Evolutionary conservation across 495 filamentous ascomycete genomes (phyloP).

Genomic region (Apodospora peruviana): DNA sequence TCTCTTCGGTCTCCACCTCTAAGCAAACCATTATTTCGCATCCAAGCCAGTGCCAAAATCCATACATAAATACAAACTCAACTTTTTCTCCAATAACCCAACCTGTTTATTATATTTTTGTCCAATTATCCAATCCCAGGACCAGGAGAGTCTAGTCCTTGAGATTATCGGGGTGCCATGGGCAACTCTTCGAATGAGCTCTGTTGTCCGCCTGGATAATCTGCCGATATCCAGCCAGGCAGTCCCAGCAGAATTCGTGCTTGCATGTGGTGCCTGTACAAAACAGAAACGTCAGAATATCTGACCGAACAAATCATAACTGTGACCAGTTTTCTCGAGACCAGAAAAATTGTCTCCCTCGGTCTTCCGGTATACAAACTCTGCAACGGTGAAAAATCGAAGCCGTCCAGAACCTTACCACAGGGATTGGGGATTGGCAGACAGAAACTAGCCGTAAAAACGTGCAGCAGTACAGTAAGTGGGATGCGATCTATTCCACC

Average conservation of each 20-base stretch:
- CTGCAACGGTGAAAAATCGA: too few species aligned
- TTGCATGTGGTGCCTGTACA: slow-evolving; percentile 13
- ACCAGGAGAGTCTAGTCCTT: neutral
- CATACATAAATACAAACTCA: too few species aligned
- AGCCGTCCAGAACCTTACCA: neutral
- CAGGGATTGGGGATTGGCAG: neutral
- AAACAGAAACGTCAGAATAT: slow-evolving; percentile 1
- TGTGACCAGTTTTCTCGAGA: neutral
- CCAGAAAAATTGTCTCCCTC: neutral
- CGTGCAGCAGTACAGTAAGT: neutral
- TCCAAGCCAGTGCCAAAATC: too few species aligned
- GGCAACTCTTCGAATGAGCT: slow-evolving; percentile 8
- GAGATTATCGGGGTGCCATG: slow-evolving; percentile 13
- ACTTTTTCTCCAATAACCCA: too few species aligned
- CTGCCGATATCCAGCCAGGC: slow-evolving; percentile 13
- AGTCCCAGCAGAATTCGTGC: slow-evolving; percentile 23
- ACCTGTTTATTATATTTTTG: too few species aligned
- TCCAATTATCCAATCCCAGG: neutral
- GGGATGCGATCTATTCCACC: neutral
- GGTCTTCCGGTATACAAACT: too few species aligned
- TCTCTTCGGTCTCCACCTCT: too few species aligned
- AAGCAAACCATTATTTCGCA: too few species aligned
- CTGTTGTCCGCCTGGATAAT: slow-evolving; percentile 17
- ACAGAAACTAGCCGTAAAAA: neutral
- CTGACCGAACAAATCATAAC: neutral